Percentiles rank a stretch among this genome's conserved stretches.
Evolutionary conservation across 2,329 filamentous ascomycete genomes (phyloP).

Genomic region (Emmonsiellopsis sp.): DNA sequence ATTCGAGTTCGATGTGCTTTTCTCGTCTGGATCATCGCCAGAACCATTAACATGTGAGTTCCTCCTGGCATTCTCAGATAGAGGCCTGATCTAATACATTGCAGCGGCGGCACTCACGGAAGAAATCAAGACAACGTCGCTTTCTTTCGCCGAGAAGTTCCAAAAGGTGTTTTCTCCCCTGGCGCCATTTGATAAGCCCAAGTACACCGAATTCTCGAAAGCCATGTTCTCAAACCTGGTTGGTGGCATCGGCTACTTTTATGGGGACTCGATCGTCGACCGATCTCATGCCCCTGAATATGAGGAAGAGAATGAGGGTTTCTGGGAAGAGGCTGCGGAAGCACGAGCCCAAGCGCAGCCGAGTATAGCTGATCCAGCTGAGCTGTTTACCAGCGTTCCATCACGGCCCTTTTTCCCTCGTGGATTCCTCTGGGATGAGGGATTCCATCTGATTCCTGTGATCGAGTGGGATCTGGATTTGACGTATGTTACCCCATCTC

Average conservation of each 20-base stretch:
- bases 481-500: conserved; percentile 35
- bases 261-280: conserved; percentile 80
- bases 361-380: conserved; percentile 67
- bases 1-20: conserved; percentile 89
- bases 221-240: conserved; percentile 91
- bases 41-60: conserved; percentile 42
- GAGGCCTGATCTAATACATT: conserved; percentile 6
- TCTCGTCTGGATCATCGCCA: conserved; percentile 64
- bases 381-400: conserved; percentile 84
- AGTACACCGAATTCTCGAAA: conserved; percentile 71
- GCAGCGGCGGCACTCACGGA: conserved; percentile 55
- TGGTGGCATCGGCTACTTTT: conserved; percentile 91
- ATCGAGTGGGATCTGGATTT: conserved; percentile 92
- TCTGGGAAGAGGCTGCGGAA: conserved; percentile 84
- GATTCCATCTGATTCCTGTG: conserved; percentile 86
- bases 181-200: conserved; percentile 61
- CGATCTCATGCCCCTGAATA: conserved; percentile 87
- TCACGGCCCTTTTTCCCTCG: conserved; percentile 93
- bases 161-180: conserved; percentile 61
- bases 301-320: conserved; percentile 87
- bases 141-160: conserved; percentile 67
- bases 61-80: not conserved
- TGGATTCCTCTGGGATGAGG: conserved; percentile 96
- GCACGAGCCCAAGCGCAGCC: conserved; percentile 62
- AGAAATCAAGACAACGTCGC: conserved; percentile 56